Evolutionary conservation across 495 filamentous ascomycete species (phyloP), one percentile per base, ranked within the genome.

Genomic region (Rhypophila decipiens): DNA sequence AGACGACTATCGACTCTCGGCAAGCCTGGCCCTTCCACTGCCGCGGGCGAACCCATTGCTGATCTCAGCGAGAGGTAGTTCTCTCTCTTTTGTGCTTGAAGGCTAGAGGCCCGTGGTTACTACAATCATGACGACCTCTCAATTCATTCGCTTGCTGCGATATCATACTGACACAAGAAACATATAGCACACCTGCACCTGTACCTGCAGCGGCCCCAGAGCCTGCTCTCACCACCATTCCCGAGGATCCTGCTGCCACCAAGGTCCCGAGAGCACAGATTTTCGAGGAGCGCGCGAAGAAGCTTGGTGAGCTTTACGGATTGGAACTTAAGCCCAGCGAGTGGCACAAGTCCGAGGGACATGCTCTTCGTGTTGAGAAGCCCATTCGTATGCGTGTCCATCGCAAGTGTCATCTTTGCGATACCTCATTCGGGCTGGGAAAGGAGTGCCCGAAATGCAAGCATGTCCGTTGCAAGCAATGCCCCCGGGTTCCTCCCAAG

Each of bases 331-430:
- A 86, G 53, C 75, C 81, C 11, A 77, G 73, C 49, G 85, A 88
- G 61, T 86, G 82, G 83, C 78, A 77, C 53, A 67, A 71, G 38
- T 63, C 66, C 49, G 75, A 79, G 48, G 68, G 71, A 24, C 74
- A 82, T 43, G 74, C 82, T 18, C 67, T 82, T 39, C 85, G 91
- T 21, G 83, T 96, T 15, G 82, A 91, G 61, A 95, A 91, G 66
- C 81, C 86, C 15, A 88, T 96, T 51, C 86, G 88, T 52, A 94
- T 97, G 85, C 80, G 91, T 24, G 84, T 96, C 29, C 90, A 87
- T 55, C 78, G 88, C 18, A 83, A 70, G 46, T 96, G 91, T 60
- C 89, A 95, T 59, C 66, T 77, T 42, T 96, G 90, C 59, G 57
- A 77, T 37, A 79, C 72, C 11, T 56, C 78, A 11, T 95, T 93